Conservation (phyloP, 768 basidiomycete genomes). For the Daedaleopsis nitida region DNA sequence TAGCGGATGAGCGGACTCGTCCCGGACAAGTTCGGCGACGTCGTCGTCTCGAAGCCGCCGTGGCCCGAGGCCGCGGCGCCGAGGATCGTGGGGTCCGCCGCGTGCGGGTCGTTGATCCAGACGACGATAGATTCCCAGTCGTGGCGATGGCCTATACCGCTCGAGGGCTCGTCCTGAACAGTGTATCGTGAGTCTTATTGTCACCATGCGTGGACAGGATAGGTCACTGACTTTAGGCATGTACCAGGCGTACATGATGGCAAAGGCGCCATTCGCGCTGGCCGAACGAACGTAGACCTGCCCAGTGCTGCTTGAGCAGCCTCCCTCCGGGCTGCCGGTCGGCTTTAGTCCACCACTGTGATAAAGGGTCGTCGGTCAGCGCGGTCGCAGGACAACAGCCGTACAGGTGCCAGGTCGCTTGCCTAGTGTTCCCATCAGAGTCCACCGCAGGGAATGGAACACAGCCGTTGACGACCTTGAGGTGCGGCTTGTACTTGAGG, state of each 20-base stretch:
- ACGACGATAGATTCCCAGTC: constrained; percentile 7
- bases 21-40: background rate
- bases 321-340: background rate
- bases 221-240: constrained; percentile 5
- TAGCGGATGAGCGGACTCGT: constrained; percentile 4
- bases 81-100: background rate
- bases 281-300: constrained; percentile 4
- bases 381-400: no score
- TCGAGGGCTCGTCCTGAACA: background rate
- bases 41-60: background rate
- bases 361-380: no score
- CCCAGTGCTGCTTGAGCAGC: constrained; percentile 2
- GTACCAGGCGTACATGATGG: constrained; percentile 7
- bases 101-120: constrained; percentile 3
- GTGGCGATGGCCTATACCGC: background rate
- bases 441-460: constrained; percentile 6
- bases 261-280: background rate
- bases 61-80: constrained; percentile 2
- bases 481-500: constrained; percentile 9
- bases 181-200: background rate
- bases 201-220: no score
- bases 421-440: constrained; percentile 3
- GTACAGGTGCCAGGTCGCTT: no score
- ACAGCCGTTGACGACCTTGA: constrained; percentile 4
- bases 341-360: constrained; percentile 1